Evolutionary conservation across 1,284 basidiomycete genomes (phyloP).

Genomic region (Heimioporus retisporus): DNA sequence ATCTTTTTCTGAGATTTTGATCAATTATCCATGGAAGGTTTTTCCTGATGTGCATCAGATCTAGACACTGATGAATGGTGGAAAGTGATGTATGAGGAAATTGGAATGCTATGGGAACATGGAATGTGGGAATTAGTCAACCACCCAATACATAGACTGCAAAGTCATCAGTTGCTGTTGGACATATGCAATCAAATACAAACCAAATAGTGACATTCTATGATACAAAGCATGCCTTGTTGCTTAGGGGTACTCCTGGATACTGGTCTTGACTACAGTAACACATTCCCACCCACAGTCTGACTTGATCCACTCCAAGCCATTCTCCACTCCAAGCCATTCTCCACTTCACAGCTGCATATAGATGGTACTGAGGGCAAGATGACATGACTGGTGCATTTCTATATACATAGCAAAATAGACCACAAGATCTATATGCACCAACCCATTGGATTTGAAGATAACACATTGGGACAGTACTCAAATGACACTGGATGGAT

Average conservation of each 20-base stretch:
- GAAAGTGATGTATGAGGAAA: slow-evolving; percentile 42
- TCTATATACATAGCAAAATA: slow-evolving; percentile 32
- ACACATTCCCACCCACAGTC: slow-evolving; percentile 48
- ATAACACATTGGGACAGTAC: slow-evolving; percentile 6
- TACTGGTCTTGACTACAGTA: slow-evolving; percentile 50
- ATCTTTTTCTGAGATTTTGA: too few relatives aligned
- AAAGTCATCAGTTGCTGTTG: slow-evolving; percentile 44
- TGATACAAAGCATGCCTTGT: slow-evolving; percentile 52
- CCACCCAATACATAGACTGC: slow-evolving; percentile 26
- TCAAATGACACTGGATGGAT: slow-evolving; percentile 8
- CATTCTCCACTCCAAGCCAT: slow-evolving; percentile 38
- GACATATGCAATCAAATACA: slow-evolving; percentile 49
- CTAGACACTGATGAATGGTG: slow-evolving; percentile 34
- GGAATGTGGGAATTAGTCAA: slow-evolving; percentile 39
- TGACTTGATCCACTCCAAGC: slow-evolving; percentile 41
- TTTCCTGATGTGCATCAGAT: neutral
- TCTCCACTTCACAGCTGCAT: slow-evolving; percentile 37
- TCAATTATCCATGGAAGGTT: too few relatives aligned
- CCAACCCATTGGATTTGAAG: slow-evolving; percentile 16
- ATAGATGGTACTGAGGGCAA: slow-evolving; percentile 40
- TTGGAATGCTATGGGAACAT: slow-evolving; percentile 28
- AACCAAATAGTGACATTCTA: slow-evolving; percentile 40
- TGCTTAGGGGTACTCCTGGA: slow-evolving; percentile 51
- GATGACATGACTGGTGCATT: slow-evolving; percentile 49
- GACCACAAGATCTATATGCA: slow-evolving; percentile 19